Percentiles rank a stretch among this genome's conserved stretches.
phyloP scores from a whole-genome alignment of 1,284 basidiomycete species.

The Takashimella tepidaria region DNA sequence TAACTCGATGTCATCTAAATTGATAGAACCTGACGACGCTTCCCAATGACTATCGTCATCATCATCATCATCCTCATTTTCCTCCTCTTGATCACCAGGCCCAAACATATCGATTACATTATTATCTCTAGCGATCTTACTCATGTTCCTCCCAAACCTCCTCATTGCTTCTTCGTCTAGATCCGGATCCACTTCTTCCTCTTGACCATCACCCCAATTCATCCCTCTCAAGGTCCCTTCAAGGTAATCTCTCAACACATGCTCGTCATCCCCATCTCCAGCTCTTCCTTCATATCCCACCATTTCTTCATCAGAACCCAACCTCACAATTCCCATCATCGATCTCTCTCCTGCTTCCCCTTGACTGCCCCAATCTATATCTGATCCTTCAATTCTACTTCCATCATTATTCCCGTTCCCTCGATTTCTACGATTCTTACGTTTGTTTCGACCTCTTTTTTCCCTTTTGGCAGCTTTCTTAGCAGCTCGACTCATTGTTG shows the following conservation, averaged over 20 bases:
- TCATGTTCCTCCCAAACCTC: slow-evolving; percentile 23
- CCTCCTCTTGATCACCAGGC: slow-evolving; percentile 15
- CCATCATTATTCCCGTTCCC: slow-evolving; percentile 6
- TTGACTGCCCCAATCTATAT: slow-evolving; percentile 48
- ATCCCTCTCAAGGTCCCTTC: slow-evolving; percentile 16
- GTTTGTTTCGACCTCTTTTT: slow-evolving; percentile 21
- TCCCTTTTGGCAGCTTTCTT: slow-evolving; percentile 30
- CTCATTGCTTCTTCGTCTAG: slow-evolving; percentile 27
- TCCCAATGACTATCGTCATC: slow-evolving; percentile 3
- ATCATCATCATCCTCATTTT: slow-evolving; percentile 14
- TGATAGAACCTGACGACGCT: slow-evolving; percentile 2
- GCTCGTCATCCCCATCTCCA: slow-evolving; percentile 29
- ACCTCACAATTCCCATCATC: slow-evolving; percentile 3
- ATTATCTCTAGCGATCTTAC: slow-evolving; percentile 6
- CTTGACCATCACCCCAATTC: slow-evolving; percentile 11
- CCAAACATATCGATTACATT: slow-evolving; percentile 10
- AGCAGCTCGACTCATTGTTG: slow-evolving; percentile 9
- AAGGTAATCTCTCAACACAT: slow-evolving; percentile 34
- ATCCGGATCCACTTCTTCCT: slow-evolving; percentile 22
- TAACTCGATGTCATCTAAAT: slow-evolving; percentile 3
- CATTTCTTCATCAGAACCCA: slow-evolving; percentile 7
- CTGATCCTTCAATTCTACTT: slow-evolving; percentile 38
- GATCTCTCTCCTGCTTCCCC: slow-evolving; percentile 1
- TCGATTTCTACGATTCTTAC: slow-evolving; percentile 12
- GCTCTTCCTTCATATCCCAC: too few relatives aligned